Evolutionary conservation across 345 rosid genomes (phyloP), one percentile per base, ranked within the genome.

Genomic region (Gossypium longicalyx): DNA sequence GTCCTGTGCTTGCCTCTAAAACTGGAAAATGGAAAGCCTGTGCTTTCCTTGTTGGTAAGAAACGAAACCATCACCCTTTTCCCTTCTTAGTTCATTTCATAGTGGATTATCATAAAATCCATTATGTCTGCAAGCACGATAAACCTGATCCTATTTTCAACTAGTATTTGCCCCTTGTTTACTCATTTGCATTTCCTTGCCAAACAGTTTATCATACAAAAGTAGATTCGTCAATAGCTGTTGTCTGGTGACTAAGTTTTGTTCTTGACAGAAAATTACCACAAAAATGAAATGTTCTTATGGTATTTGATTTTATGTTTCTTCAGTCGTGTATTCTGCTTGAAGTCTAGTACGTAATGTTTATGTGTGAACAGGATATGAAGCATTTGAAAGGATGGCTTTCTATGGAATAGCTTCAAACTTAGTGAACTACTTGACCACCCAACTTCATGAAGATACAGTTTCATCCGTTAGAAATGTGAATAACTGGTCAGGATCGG

Each of bases 321-420:
- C 52, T 48, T 56, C 12, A 3, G 20, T 56, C 8, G 20, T 66
- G 4, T 45, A 12, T 22, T 66, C 8, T 22, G 58, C 17, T 47
- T 48, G 60, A 73, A 47, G 25, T 77, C 13, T n/a, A 59, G 12
- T 61, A 25, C 20, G 15, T 16, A 16, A 16, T 12, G 49, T 34
- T 75, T 19, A 57, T 20, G 12, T 20, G 12, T 59, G 15, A 27
- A 29, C 82, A 94, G 98, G 91, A 67, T 94, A 94, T 67, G 98
- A 94, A 81, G 90, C 91, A 73, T 94, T 94, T 78, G 98, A 94
- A 80, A 87, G 98, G 82, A 94, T 94, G 98, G 97, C 97, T 43
- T 94, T 87, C 73, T 90, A 94, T 70, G 97, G 97, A 72, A 83
- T 94, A 80, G 88, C 90, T 15, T 89, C 98, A 16, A 94, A 94